Percentiles rank a stretch among this genome's conserved stretches.
These are phyloP conservation scores for Pneumocystis carinii DNA, from an alignment of 1,139 yeast genomes.

Conservation along the genomic window DNA sequence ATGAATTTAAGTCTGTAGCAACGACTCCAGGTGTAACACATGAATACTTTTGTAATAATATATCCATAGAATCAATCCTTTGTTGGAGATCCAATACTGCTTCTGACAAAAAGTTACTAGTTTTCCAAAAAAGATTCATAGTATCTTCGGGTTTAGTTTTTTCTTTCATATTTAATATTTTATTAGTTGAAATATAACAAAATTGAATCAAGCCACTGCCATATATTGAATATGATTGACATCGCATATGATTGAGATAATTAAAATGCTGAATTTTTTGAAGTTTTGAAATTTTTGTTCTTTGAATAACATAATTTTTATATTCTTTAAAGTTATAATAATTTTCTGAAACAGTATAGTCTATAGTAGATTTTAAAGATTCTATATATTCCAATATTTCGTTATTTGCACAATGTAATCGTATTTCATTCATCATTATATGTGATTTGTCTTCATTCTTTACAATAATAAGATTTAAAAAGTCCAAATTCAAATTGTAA, in stretches of 20 bases:
- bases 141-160: conserved; percentile 16
- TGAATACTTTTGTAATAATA: conserved; percentile 54
- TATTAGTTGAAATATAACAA: background rate
- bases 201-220: conserved; percentile 33
- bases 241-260: conserved; percentile 51
- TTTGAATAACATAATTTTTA: conserved; percentile 33
- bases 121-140: background rate
- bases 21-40: conserved; percentile 83
- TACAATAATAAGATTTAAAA: conserved; percentile 47
- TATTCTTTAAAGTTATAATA: conserved; percentile 43
- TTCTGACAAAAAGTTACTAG: conserved; percentile 4
- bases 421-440: conserved; percentile 5
- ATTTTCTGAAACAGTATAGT: conserved; percentile 23
- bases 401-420: conserved; percentile 33
- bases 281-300: conserved; percentile 36
- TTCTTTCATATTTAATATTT: background rate
- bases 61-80: conserved; percentile 22
- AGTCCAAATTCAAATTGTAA: conserved; percentile 34
- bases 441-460: conserved; percentile 28
- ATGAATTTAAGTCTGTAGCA: conserved; percentile 52
- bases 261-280: conserved; percentile 41
- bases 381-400: conserved; percentile 9
- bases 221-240: conserved; percentile 41
- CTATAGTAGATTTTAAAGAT: conserved; percentile 10
- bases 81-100: conserved; percentile 9